These are phyloP conservation scores for Lichtheimia hyalospora DNA, from an alignment of 371 early-diverging fungal species.

Conservation along the genomic window DNA sequence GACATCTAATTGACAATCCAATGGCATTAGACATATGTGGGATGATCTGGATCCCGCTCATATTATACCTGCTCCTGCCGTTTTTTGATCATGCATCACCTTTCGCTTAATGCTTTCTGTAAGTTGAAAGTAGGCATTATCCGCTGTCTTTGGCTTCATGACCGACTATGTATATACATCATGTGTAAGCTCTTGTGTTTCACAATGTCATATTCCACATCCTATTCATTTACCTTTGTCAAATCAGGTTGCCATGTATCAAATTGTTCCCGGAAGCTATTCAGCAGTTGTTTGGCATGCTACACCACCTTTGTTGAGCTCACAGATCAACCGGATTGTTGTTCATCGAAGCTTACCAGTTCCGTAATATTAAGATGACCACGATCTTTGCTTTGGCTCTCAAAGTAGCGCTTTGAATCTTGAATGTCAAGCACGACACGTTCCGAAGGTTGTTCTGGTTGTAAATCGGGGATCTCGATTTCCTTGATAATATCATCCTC, in stretches of 20 bases:
- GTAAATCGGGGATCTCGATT: conserved; percentile 67
- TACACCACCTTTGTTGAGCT: not conserved
- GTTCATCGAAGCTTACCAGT: conserved; percentile 7
- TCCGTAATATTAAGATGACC: conserved; percentile 23
- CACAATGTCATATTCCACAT: not conserved
- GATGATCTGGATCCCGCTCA: too few relatives aligned
- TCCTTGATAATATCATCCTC: conserved; percentile 30
- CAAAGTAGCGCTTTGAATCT: conserved; percentile 77
- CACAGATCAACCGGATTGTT: not conserved
- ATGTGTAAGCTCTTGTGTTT: too few relatives aligned
- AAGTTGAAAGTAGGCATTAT: conserved; percentile 30
- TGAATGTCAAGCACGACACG: conserved; percentile 68
- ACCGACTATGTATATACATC: conserved; percentile 18
- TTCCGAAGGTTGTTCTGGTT: conserved; percentile 47
- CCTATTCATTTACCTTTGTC: conserved; percentile 21
- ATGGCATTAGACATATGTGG: too few relatives aligned
- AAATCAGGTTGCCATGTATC: conserved; percentile 42
- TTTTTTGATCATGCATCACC: conserved; percentile 22
- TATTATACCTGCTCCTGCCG: conserved; percentile 27
- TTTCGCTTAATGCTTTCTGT: conserved; percentile 39
- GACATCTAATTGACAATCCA: conserved; percentile 18
- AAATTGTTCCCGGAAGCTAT: conserved; percentile 32
- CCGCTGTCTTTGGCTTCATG: conserved; percentile 32
- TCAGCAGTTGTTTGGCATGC: conserved; percentile 25
- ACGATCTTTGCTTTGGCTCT: conserved; percentile 62